These are phyloP conservation scores for Blumeriella jaapii DNA, from an alignment of 2,329 filamentous ascomycete genomes.

Conservation along the genomic window DNA sequence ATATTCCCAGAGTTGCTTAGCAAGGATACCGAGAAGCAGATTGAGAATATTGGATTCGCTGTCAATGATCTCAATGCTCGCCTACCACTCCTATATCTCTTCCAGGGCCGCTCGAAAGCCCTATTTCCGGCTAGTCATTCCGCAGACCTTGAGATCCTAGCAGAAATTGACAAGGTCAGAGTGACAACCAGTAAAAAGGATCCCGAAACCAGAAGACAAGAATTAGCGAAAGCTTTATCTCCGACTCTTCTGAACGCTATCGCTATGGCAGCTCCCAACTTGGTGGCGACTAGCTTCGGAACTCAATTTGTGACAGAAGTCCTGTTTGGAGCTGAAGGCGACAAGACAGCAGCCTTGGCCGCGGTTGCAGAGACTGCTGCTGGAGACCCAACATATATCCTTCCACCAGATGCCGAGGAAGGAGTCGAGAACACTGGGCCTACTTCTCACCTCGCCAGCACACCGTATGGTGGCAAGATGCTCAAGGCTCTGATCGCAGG, in stretches of 20 bases:
- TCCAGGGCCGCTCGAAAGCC: conserved; percentile 53
- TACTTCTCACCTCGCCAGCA: conserved; percentile 44
- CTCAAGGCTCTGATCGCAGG: conserved; percentile 85
- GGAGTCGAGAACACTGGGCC: conserved; percentile 14
- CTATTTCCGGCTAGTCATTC: conserved; percentile 51
- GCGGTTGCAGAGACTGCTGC: conserved; percentile 55
- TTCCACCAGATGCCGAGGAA: conserved; percentile 30
- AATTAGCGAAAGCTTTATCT: conserved; percentile 64
- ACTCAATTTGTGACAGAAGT: conserved; percentile 79
- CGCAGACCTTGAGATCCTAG: conserved; percentile 57
- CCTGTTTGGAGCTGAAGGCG: conserved; percentile 62
- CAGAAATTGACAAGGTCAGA: conserved; percentile 69
- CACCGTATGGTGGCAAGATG: conserved; percentile 62
- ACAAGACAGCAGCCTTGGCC: conserved; percentile 63
- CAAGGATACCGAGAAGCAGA: conserved; percentile 50
- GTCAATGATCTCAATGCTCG: conserved; percentile 55
- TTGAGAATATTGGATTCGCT: conserved; percentile 51
- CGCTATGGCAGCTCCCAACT: conserved; percentile 50
- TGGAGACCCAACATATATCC: conserved; percentile 36
- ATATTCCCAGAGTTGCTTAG: conserved; percentile 81
- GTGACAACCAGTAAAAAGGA: conserved; percentile 89
- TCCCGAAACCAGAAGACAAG: conserved; percentile 58
- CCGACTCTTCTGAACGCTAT: conserved; percentile 67
- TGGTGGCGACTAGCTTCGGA: conserved; percentile 69
- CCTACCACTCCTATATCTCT: conserved; percentile 67